Evolutionary conservation across 306 rosid species (phyloP).

Genomic region (Begonia peltatifolia): DNA sequence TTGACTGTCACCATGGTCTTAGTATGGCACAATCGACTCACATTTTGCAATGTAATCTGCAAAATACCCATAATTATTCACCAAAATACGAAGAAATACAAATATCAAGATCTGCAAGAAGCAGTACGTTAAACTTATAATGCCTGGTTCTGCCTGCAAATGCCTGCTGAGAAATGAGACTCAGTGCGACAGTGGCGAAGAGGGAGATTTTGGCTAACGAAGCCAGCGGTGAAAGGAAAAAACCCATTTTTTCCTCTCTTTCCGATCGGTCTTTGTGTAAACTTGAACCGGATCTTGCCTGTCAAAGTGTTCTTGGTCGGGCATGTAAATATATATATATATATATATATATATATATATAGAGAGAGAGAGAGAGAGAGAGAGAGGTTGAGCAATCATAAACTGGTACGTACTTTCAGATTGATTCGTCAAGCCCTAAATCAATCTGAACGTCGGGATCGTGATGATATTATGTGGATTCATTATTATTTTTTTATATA

Average conservation of each 20-base stretch:
- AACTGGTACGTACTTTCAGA: no score
- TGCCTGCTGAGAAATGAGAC: not conserved
- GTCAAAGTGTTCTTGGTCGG: not conserved
- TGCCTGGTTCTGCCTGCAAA: not conserved
- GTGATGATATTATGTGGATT: no score
- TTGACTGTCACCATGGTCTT: not conserved
- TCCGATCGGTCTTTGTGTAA: no score
- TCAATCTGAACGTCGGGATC: no score
- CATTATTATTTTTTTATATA: not conserved
- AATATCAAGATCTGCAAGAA: not conserved
- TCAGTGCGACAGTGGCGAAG: not conserved
- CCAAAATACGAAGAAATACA: not conserved
- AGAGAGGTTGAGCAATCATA: not conserved
- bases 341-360: no score
- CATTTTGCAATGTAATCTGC: not conserved
- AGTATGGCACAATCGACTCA: not conserved
- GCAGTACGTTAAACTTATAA: not conserved
- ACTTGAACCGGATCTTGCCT: not conserved
- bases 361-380: not conserved
- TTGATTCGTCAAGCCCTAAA: no score
- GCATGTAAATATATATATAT: not conserved
- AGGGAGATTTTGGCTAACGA: not conserved
- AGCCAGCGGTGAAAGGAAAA: not conserved
- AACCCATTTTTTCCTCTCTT: not conserved
- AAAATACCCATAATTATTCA: not conserved